Evolutionary conservation across 768 basidiomycete species (phyloP), one percentile per base, ranked within the genome.

Genomic region (Pleurotus tuber-regium): DNA sequence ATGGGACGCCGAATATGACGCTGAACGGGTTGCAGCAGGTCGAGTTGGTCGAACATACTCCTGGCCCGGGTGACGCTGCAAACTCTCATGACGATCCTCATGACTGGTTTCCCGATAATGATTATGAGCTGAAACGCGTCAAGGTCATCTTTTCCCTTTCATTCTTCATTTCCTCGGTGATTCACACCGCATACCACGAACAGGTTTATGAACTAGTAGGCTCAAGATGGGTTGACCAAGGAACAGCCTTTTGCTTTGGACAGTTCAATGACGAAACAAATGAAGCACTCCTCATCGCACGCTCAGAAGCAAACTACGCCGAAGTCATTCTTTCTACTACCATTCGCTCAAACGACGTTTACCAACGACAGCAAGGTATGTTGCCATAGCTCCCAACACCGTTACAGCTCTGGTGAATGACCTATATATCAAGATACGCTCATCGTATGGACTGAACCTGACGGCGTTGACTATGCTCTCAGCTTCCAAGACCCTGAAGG

Each of bases 371-470:
- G 62, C 89, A 92, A 76, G 89, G 90, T 90, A 60, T 57, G 80
- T 21, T 14, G 28, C 56, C 31, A 26, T 52, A 29, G 28, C 36
- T 16, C 30, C 38, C 53, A 50, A 35, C 50, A 33, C 51, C 59
- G 14, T 51, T n/a, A n/a, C n/a, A n/a, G n/a, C n/a, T n/a, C n/a
- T n/a, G n/a, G n/a, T n/a, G n/a, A n/a, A n/a, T n/a, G 33, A 53
- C 42, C 53, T 42, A 43, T 26, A 18, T 44, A 29, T 44, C 25
- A 69, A 95, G 96, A 98, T 63, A 99, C 97, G 10, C 79, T 99
- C 42, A 98, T 99, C 59, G 96, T 98, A 16, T 99, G 97, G 97
- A 98, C 96, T 3, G 96, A 98, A 65, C 89, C 92, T 1, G 87
- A 91, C 56, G 91, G 92, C 24, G 84, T 89, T 30, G 97, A 99